Percentiles rank a stretch among this genome's conserved stretches.
Evolutionary conservation across 2,329 filamentous ascomycete genomes (phyloP).

Genomic region (Xylaria sp.): DNA sequence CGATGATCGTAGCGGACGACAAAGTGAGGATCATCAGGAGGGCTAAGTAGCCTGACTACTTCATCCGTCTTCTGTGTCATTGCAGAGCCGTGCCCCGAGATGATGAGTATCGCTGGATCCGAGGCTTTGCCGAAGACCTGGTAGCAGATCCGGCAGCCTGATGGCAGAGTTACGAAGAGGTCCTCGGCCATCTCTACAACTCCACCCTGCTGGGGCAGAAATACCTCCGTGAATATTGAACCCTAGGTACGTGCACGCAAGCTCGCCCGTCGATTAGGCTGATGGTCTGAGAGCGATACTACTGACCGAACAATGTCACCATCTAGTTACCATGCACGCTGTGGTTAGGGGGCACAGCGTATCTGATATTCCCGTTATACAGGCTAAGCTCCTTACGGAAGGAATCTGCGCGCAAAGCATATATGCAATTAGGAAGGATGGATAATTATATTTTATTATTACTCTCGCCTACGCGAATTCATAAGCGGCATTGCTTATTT

Average conservation of each 20-base stretch:
- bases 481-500: neutral
- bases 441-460: neutral
- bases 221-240: too few species aligned
- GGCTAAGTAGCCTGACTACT: constrained; percentile 31
- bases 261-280: too few species aligned
- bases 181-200: constrained; percentile 25
- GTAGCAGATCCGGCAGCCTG: constrained; percentile 40
- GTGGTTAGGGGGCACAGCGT: too few species aligned
- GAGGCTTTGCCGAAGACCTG: constrained; percentile 36
- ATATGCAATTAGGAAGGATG: too few species aligned
- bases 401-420: too few species aligned
- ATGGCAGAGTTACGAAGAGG: constrained; percentile 36
- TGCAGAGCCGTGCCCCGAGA: constrained; percentile 23
- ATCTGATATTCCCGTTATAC: too few species aligned
- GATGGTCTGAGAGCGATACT: too few species aligned
- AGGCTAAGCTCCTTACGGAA: too few species aligned
- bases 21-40: constrained; percentile 10
- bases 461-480: neutral
- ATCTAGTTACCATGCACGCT: too few species aligned
- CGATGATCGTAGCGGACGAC: constrained; percentile 21
- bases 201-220: neutral
- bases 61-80: constrained; percentile 37
- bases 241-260: too few species aligned
- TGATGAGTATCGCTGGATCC: constrained; percentile 33
- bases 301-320: too few species aligned